Base-by-base conservation (phyloP, 768 basidiomycete genomes). In the Russula earlei region DNA sequence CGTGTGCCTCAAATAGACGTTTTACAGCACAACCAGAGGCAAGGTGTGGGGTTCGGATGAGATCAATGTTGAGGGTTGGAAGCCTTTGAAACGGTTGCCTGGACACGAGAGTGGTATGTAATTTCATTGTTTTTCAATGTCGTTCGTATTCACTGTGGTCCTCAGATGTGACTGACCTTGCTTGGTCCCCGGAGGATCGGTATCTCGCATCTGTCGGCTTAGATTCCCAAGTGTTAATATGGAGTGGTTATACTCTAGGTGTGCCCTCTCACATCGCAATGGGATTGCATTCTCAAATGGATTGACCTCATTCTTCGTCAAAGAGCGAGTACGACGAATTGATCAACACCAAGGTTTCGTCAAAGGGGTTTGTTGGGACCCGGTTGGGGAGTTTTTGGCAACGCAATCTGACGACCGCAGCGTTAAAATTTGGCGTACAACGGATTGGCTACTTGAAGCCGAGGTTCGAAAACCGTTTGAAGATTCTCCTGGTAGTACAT, bases 311-410 rank as follows among this genome's bases (percentile, higher is more conserved):
- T 41, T 17, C 2, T 25, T 4, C 20, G 15, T 43, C 17, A 0
- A 66, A 96, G 94, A 94, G 63, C 84, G 87, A 12, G 68, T 97
- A 54, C 76, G 80, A 37, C 90, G 85, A 68, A 78, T 99, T 6
- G 88, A 90, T 56, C 82, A 82, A 55, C 96, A 98, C 66, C 84
- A 91, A 65, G 95, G 93, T 2, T 97, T 97, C 69, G 94, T 99
- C 64, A 98, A 99, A 71, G 96, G 96, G 56, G 91, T 99, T 48
- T 94, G 91, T 66, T 99, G 95, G 84, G 96, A 99, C 71, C 96
- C 96, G 4, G 95, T 94, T 3, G 96, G 96, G 44, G 89, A 97
- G 70, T 97, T 85, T 67, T 82, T 99, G 59, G 95, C 96, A n/a
- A 97, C 95, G 40, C 83, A 95, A 71, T 94, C 93, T 24, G 95